Percentiles rank a stretch among this genome's conserved stretches.
Conservation (phyloP, 2,329 filamentous ascomycete species). For the Gliomastix tumulicola region DNA sequence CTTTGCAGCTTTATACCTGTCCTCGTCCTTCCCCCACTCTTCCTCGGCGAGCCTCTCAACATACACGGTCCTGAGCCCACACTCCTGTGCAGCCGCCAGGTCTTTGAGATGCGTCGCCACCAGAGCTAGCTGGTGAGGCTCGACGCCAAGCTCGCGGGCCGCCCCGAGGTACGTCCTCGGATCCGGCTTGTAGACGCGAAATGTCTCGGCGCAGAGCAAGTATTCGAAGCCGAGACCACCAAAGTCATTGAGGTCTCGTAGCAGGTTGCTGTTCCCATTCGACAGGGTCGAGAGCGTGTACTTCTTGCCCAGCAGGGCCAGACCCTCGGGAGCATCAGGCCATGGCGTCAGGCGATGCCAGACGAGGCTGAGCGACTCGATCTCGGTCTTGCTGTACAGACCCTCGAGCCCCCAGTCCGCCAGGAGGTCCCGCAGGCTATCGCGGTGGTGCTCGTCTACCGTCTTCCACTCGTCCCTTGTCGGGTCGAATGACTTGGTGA, state of each 20-base stretch:
- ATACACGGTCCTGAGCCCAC: slow-evolving; percentile 66
- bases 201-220: slow-evolving; percentile 62
- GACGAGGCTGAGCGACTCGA: slow-evolving; percentile 54
- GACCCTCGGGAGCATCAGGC: slow-evolving; percentile 52
- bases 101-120: slow-evolving; percentile 71
- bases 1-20: slow-evolving; percentile 43
- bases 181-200: slow-evolving; percentile 68
- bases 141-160: slow-evolving; percentile 46
- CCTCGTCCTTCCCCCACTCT: slow-evolving; percentile 42
- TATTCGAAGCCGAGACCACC: slow-evolving; percentile 55
- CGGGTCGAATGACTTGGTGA: slow-evolving; percentile 47
- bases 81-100: slow-evolving; percentile 55
- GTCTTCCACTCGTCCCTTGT: slow-evolving; percentile 51
- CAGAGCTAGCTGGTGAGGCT: slow-evolving; percentile 61
- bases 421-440: slow-evolving; percentile 55
- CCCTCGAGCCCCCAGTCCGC: slow-evolving; percentile 44
- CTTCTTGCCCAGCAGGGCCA: slow-evolving; percentile 39
- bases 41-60: slow-evolving; percentile 65
- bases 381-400: slow-evolving; percentile 56
- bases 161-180: slow-evolving; percentile 63
- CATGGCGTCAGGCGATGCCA: slow-evolving; percentile 72
- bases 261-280: slow-evolving; percentile 65
- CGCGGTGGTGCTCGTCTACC: slow-evolving; percentile 65
- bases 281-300: slow-evolving; percentile 62
- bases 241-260: slow-evolving; percentile 55